Base-by-base conservation (phyloP, 768 basidiomycete species). In the Kwoniella botswanensis region DNA sequence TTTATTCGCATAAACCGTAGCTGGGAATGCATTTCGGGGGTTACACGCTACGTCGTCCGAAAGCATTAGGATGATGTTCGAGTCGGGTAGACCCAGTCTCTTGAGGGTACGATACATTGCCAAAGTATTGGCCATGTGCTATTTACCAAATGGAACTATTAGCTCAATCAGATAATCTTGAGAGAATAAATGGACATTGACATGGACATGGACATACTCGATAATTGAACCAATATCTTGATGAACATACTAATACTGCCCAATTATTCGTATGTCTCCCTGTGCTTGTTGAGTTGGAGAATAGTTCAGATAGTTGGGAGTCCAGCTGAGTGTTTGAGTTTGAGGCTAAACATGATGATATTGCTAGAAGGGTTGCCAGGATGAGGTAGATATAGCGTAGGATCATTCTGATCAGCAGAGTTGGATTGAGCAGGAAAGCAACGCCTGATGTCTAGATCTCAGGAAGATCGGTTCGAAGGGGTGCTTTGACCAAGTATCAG, bases 51-150 rank as follows among this genome's bases (percentile, higher is more conserved):
- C 92, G 81, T 98, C 97, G 82, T 99, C 97, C 6, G 96, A 93
- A 63, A 99, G 88, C 97, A 98, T 98, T 64, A 99, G 90, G 83
- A 99, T 96, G 82, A 99, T 98, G 77, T 98, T 95, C 12, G 93
- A 94, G 85, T 99, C 97, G 21, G 97, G 96, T 70, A 99, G 97
- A 15, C 97, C 97, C 11, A 99, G 88, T 7, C 95, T 91, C 82
- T 99, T 98, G 65, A 99, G 94, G 0, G 96, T 98, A 68, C 97
- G 93, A 81, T 98, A 98, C 95, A 99, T 98, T 80, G 94, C 95
- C 24, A 99, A 87, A 0, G 96, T 92, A 84, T 98, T 99, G 10
- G 97, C 90, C 94, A 98, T 98, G 83, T 98, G 97, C 94, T 98
- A 75, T 7, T 35, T 4, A 26, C 26, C 17, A 63, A 57, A 43